Base-by-base conservation (phyloP, 306 rosid species). In the Medicago arabica region DNA sequence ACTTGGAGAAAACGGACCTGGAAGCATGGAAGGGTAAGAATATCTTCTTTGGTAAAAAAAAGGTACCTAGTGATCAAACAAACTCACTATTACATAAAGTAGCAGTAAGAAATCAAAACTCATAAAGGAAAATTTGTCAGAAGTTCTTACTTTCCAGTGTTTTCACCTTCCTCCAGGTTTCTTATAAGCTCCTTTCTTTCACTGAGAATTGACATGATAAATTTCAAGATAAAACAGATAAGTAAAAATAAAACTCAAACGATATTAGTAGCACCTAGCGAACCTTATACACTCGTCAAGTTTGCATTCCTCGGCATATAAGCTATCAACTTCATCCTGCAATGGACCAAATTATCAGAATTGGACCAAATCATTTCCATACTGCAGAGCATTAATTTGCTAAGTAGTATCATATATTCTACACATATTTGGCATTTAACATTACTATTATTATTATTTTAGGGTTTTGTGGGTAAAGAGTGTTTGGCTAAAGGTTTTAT, bases 271-370 rank as follows among this genome's bases (percentile, higher is more conserved):
- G 66, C 50, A 71, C 40, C 71, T 38, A 68, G 54, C 80, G 62
- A 72, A 93, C 98, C 93, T 84, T 88, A 93, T 89, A 19, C 73
- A 75, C 47, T 86, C 90, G 38, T 91, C 96, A 65, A 93, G 87
- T 75, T 69, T 79, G 74, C 53, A 78, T 76, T 93, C 98, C 64
- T 86, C 84, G 15, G 78, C 88, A 78, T 65, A 80, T 67, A 89
- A 80, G 74, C 79, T 83, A 70, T 71, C 87, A 83, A 88, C 89
- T 79, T 89, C 98, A 80, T 82, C 89, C 98, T 93, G 92, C 51
- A 83, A 85, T 19, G 71, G 83, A 66, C 28, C 79, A 71, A 82
- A 82, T 23, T 34, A 46, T 66, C 31, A 61, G 73, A 72, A 81
- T 69, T 70, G 47, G 57, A 78, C 65, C 19, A 67, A 78, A 75